These are phyloP conservation scores for Rhodotorula sp. DNA, from an alignment of 1,284 basidiomycete genomes.

Conservation along the genomic window DNA sequence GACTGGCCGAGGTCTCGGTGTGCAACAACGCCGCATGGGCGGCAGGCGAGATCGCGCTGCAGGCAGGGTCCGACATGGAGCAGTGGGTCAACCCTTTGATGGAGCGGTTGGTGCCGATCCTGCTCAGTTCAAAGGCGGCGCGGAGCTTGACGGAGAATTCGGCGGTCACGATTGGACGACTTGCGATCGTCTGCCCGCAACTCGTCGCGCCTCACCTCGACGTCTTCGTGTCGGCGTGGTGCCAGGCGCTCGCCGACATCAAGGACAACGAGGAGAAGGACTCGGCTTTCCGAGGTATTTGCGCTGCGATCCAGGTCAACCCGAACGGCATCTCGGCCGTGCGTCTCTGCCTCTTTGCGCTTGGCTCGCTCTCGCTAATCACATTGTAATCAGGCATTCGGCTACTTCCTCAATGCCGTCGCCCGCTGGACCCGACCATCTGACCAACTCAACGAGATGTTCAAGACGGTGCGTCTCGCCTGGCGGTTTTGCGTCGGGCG, in stretches of 20 bases:
- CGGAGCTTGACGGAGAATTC: slow-evolving; percentile 96
- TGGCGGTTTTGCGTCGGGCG: slow-evolving; percentile 23
- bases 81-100: slow-evolving; percentile 87
- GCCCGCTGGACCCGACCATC: slow-evolving; percentile 89
- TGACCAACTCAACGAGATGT: slow-evolving; percentile 83
- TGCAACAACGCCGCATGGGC: slow-evolving; percentile 99
- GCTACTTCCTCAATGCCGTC: slow-evolving; percentile 97
- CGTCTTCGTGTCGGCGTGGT: slow-evolving; percentile 75
- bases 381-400: slow-evolving; percentile 62
- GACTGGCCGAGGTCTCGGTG: slow-evolving; percentile 88
- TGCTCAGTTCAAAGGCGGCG: slow-evolving; percentile 84
- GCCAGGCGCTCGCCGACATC: slow-evolving; percentile 91
- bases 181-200: slow-evolving; percentile 86
- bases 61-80: slow-evolving; percentile 63
- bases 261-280: slow-evolving; percentile 99
- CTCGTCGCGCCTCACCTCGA: slow-evolving; percentile 74
- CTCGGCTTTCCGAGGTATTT: slow-evolving; percentile 97
- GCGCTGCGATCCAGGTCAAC: slow-evolving; percentile 91
- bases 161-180: slow-evolving; percentile 96
- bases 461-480: slow-evolving; percentile 57
- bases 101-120: slow-evolving; percentile 83
- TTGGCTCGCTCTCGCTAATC: slow-evolving; percentile 4
- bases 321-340: slow-evolving; percentile 86
- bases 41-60: slow-evolving; percentile 84
- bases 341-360: slow-evolving; percentile 42